A percentile compares a stretch with the other conserved stretches of the same genome.
phyloP scores from a whole-genome alignment of 768 basidiomycete species.

The Lentinula guzmanii region DNA sequence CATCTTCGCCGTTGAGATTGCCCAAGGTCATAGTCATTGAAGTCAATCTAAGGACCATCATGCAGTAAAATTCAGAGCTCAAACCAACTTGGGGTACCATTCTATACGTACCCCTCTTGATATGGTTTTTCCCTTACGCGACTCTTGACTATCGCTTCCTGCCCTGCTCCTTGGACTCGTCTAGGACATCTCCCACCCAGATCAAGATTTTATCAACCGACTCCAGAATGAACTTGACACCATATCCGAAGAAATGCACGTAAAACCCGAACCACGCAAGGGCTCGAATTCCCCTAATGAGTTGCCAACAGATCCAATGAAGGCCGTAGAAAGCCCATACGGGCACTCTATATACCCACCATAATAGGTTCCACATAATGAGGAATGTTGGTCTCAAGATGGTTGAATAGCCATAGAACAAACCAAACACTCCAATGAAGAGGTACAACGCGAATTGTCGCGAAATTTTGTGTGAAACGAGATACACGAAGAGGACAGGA shows the following conservation, averaged over 20 bases:
- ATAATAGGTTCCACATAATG: not conserved
- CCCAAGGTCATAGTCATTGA: no score
- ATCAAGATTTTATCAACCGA: not conserved
- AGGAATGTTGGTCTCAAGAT: not conserved
- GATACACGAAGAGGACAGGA: not conserved
- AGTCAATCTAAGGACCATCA: no score
- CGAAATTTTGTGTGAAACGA: not conserved
- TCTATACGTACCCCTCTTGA: no score
- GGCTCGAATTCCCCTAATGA: not conserved
- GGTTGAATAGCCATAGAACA: not conserved
- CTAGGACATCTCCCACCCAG: not conserved
- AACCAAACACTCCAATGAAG: not conserved
- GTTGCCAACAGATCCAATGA: not conserved
- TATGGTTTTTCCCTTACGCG: not conserved
- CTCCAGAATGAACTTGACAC: not conserved
- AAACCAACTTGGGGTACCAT: no score
- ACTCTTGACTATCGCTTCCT: not conserved
- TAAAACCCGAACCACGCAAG: not conserved
- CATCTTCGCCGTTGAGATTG: no score
- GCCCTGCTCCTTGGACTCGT: not conserved
- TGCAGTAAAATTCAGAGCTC: not conserved
- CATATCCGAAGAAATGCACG: not conserved
- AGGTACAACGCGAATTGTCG: not conserved
- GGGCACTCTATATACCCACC: not conserved
- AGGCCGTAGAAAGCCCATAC: not conserved